Evolutionary conservation across 1,139 yeast genomes (phyloP).

Genomic region (Pneumocystis murina): DNA sequence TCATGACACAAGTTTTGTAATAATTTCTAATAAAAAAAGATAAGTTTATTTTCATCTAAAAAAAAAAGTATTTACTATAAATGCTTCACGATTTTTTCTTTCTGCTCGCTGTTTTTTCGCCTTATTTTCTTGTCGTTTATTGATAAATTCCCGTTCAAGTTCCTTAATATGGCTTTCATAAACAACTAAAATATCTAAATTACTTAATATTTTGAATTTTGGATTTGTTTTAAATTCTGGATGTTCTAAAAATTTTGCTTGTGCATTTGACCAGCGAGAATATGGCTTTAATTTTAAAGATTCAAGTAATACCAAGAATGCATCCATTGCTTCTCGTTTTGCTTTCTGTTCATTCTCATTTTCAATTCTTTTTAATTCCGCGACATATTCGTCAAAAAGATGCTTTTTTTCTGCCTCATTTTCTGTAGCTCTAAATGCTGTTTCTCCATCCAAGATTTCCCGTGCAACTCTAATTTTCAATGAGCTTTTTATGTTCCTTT

Average conservation of each 20-base stretch:
- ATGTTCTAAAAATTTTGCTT: conserved; percentile 30
- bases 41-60: background rate
- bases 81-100: conserved; percentile 49
- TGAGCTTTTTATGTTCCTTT: background rate
- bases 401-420: conserved; percentile 37
- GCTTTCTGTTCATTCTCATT: conserved; percentile 14
- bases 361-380: conserved; percentile 27
- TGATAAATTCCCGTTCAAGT: conserved; percentile 28
- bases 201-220: conserved; percentile 38
- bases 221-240: conserved; percentile 44
- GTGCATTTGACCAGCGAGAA: conserved; percentile 35
- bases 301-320: conserved; percentile 17
- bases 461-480: conserved; percentile 7
- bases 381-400: conserved; percentile 39
- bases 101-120: conserved; percentile 38
- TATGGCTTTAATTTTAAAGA: conserved; percentile 24
- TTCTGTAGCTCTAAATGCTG: conserved; percentile 43
- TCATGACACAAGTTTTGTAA: conserved; percentile 28
- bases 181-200: conserved; percentile 44
- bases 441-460: conserved; percentile 39
- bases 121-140: conserved; percentile 24
- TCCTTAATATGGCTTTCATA: conserved; percentile 39
- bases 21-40: conserved; percentile 18
- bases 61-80: conserved; percentile 22
- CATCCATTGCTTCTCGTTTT: conserved; percentile 15